Conservation (phyloP, 768 basidiomycete genomes). For the Rhodosporidiobolus sp. region DNA sequence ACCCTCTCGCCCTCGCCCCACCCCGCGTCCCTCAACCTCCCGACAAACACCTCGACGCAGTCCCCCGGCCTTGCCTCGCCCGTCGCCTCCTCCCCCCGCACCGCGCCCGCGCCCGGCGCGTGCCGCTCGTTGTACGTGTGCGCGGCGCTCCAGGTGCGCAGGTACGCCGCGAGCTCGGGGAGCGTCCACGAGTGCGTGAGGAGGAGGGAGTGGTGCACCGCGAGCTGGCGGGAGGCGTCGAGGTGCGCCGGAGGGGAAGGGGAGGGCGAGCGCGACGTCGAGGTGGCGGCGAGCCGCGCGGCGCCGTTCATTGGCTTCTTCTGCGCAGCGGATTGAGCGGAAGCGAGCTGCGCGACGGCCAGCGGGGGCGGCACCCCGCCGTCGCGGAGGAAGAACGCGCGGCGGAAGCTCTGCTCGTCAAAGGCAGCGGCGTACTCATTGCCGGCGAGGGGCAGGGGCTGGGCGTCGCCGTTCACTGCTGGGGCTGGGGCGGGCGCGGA, state of each 20-base stretch:
- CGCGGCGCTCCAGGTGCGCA: constrained; percentile 68
- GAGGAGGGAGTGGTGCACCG: neutral
- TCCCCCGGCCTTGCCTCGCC: constrained; percentile 41
- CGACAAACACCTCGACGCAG: constrained; percentile 23
- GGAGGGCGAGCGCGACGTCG: no score
- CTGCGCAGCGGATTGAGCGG: no score
- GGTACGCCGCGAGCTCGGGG: constrained; percentile 61
- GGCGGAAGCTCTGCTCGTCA: constrained; percentile 7
- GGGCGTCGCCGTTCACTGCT: no score
- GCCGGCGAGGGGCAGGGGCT: no score
- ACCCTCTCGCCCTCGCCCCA: constrained; percentile 40
- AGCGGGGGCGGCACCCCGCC: neutral
- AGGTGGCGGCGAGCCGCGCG: no score
- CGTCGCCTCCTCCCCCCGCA: constrained; percentile 34
- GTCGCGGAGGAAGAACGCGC: constrained; percentile 19
- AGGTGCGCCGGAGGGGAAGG: neutral
- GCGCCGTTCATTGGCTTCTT: no score
- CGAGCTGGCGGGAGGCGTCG: neutral
- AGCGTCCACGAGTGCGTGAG: constrained; percentile 11
- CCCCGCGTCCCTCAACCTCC: constrained; percentile 27
- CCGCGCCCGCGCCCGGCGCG: constrained; percentile 55
- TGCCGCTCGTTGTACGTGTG: constrained; percentile 64
- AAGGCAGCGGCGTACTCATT: neutral
- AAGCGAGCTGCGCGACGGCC: no score
- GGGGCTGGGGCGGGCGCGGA: no score